Evolutionary conservation across 495 filamentous ascomycete species (phyloP).

Genomic region (Penicillium daleae): DNA sequence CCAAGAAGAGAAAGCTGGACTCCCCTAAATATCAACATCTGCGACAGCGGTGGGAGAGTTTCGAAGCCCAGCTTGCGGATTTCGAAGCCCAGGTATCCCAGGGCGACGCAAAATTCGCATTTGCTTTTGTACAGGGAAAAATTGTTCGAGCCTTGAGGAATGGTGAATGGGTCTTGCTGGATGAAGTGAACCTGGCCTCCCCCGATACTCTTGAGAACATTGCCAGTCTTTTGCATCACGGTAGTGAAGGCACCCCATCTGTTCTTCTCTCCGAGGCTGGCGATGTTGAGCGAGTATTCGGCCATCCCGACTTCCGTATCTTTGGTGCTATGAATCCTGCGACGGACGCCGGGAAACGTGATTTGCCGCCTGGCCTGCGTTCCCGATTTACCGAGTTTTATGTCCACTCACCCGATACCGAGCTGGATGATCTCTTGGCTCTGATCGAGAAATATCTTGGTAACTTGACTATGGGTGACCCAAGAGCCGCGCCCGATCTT

Average conservation of each 20-base stretch:
- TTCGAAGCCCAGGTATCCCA: constrained; percentile 81
- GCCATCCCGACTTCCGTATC: constrained; percentile 91
- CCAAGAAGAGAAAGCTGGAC: constrained; percentile 83
- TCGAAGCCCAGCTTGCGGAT: constrained; percentile 72
- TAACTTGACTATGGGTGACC: constrained; percentile 63
- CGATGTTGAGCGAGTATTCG: constrained; percentile 82
- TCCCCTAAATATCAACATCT: constrained; percentile 66
- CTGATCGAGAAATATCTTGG: constrained; percentile 88
- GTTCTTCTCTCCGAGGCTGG: constrained; percentile 91
- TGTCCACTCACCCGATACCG: constrained; percentile 83
- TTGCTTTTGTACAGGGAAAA: constrained; percentile 93
- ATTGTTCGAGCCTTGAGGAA: constrained; percentile 90
- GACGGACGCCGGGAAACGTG: constrained; percentile 94
- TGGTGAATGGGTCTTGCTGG: constrained; percentile 96
- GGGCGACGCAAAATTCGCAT: constrained; percentile 82
- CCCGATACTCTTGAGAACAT: constrained; percentile 94
- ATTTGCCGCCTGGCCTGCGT: constrained; percentile 80
- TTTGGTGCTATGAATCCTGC: constrained; percentile 99
- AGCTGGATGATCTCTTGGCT: constrained; percentile 77
- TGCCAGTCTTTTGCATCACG: constrained; percentile 77
- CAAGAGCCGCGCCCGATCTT: constrained; percentile 72
- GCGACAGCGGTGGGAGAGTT: constrained; percentile 77
- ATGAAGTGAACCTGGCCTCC: constrained; percentile 96
- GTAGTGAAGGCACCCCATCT: constrained; percentile 67
- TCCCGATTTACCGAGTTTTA: constrained; percentile 94